Conservation (phyloP, 169 alveolate species). For the Eimeria tenella region DNA sequence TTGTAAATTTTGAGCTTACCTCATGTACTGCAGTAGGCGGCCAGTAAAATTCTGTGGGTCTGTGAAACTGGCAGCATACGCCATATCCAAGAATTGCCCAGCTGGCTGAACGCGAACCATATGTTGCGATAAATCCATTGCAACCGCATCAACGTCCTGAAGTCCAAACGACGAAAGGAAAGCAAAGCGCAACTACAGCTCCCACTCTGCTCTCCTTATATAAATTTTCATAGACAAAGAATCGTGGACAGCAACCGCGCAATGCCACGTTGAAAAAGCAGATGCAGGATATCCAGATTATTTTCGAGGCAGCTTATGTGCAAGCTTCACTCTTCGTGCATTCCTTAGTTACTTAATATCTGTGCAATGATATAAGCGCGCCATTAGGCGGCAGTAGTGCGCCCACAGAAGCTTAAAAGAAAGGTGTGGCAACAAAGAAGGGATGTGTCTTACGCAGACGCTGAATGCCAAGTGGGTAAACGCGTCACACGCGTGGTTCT, state of each 20-base stretch:
- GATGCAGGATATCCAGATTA: no score
- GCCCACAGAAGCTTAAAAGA: background rate
- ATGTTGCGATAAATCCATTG: constrained; percentile 51
- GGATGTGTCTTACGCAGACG: constrained; percentile 38
- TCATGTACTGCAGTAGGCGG: constrained; percentile 58
- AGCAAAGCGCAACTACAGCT: no score
- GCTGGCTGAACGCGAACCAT: constrained; percentile 61
- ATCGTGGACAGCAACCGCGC: no score
- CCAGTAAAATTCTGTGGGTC: constrained; percentile 63
- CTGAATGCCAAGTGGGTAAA: constrained; percentile 62
- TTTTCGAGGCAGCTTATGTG: no score
- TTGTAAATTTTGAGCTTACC: background rate
- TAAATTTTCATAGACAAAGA: no score
- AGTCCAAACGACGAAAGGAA: no score
- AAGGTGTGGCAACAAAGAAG: background rate
- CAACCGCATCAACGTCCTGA: constrained; percentile 67
- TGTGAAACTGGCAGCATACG: constrained; percentile 50
- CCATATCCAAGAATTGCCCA: constrained; percentile 62
- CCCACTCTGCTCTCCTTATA: no score
- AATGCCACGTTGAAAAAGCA: no score
- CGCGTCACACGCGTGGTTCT: constrained; percentile 43
- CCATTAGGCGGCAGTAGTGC: no score
- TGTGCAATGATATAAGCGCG: no score
- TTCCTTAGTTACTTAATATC: no score
- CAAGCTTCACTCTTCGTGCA: no score